Percentiles rank a stretch among this genome's conserved stretches.
These are phyloP conservation scores for Tricladium varicosporioides DNA, from an alignment of 2,329 filamentous ascomycete species.

Conservation along the genomic window DNA sequence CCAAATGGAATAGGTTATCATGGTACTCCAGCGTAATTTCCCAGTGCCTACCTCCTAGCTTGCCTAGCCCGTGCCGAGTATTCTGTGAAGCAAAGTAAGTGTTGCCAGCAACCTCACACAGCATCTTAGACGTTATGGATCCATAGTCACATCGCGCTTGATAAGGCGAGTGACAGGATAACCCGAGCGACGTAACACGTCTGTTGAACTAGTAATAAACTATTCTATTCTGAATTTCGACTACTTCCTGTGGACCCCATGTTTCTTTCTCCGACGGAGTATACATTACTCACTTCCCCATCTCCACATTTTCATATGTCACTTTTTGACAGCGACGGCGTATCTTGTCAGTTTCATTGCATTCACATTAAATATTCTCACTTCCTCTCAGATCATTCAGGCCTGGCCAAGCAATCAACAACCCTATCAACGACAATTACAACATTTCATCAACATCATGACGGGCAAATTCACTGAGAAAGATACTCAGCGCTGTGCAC, in stretches of 20 bases:
- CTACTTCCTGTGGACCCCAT: background rate
- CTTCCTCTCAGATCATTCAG: too few relatives aligned
- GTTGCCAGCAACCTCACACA: constrained; percentile 8
- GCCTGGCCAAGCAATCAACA: background rate
- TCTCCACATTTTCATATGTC: too few relatives aligned
- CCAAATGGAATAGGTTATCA: constrained; percentile 16
- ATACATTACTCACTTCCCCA: background rate
- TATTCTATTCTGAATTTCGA: background rate
- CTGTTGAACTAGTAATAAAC: background rate
- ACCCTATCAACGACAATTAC: background rate
- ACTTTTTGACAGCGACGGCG: too few relatives aligned
- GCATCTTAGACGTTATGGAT: constrained; percentile 5
- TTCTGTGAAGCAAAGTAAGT: constrained; percentile 10
- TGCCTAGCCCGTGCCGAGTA: constrained; percentile 1
- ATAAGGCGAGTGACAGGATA: background rate
- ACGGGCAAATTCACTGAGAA: constrained; percentile 34
- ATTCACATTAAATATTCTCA: background rate
- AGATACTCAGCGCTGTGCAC: constrained; percentile 36
- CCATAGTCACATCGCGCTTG: background rate
- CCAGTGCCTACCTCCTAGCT: background rate
- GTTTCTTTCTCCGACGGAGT: background rate
- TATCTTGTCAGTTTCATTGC: too few relatives aligned
- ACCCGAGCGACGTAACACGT: background rate
- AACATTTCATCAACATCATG: constrained; percentile 28
- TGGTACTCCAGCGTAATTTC: constrained; percentile 12